Conservation (phyloP, 2,329 filamentous ascomycete genomes). For the Graphium sp. region DNA sequence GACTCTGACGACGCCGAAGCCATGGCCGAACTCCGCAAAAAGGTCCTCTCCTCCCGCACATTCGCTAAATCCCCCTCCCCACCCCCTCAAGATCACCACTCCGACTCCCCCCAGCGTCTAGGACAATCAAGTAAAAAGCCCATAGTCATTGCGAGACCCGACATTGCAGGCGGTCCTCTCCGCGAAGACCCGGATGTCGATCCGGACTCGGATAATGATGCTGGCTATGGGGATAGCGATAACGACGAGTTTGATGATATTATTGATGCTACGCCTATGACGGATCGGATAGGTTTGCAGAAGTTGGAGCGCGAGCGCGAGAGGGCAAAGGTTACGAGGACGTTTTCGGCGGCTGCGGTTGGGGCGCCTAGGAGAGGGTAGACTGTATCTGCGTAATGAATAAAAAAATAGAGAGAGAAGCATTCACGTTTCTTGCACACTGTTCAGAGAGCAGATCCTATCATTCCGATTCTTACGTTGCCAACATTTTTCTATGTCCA, state of each 20-base stretch:
- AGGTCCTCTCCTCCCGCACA: constrained; percentile 80
- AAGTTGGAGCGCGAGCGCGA: constrained; percentile 39
- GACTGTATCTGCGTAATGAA: constrained; percentile 1
- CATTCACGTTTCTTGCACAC: too few species aligned
- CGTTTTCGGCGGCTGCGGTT: constrained; percentile 30
- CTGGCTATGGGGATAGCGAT: constrained; percentile 29
- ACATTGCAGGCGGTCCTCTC: constrained; percentile 1
- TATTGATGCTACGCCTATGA: constrained; percentile 79
- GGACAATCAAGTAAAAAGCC: constrained; percentile 23
- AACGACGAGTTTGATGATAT: constrained; percentile 84
- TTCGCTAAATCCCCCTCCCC: constrained; percentile 36
- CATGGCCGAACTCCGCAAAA: constrained; percentile 83
- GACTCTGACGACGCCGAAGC: constrained; percentile 65
- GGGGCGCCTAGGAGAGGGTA: constrained; percentile 24
- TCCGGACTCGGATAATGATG: constrained; percentile 50
- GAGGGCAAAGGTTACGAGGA: constrained; percentile 27
- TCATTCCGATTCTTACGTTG: too few species aligned
- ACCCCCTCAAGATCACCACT: constrained; percentile 27
- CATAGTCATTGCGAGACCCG: constrained; percentile 43
- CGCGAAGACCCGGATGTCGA: constrained; percentile 54
- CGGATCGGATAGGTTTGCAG: constrained; percentile 58
- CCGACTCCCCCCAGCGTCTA: constrained; percentile 12
- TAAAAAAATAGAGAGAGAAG: constrained; percentile 5
- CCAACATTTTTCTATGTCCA: too few species aligned
- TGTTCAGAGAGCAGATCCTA: too few species aligned